Base-by-base conservation (phyloP, 73 alveolate species). In the Paramecium sonneborni region DNA sequence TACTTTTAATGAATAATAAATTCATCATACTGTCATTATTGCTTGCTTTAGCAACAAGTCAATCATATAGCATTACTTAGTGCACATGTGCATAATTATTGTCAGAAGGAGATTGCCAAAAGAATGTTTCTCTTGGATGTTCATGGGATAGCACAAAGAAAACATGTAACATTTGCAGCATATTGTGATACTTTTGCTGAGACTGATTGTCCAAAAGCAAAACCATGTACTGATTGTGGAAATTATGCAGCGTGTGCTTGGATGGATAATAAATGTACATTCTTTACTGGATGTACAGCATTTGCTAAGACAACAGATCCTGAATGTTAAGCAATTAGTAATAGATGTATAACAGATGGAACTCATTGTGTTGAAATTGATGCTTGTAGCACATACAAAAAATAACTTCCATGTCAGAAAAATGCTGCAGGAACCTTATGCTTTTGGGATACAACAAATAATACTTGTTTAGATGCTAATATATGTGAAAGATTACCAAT, bases 221-320 rank as follows among this genome's bases (percentile, higher is more conserved):
- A 58, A 2, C 74, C 74, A 10, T 9, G 32, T 56, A 10, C n/a
- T 9, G 28, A n/a, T 9, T 56, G 74, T n/a, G 74, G 32, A 9
- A 12, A 12, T 56, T 12, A 8, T 7, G 28, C 74, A 6, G 82
- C 21, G 12, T 70, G 86, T 70, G 86, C 86, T 2, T 70, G 37
- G 26, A 57, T 28, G 5, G 24, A 3, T 2, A 11, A 7, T 6
- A 70, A 35, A 32, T 70, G 86, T 35, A 32, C 57, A 5, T 15
- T 12, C 12, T 70, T 70, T 57, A 70, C 86, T 3, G 86, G 86
- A 2, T 70, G 86, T 48, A 70, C 86, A 6, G 86, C 57, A 4
- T 70, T 12, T 32, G 24, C 2, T 10, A 32, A 70, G 30, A 32
- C 57, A 12, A 70, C 86, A 4, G 57, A 70, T 70, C 32, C 57